Conservation (phyloP, 805 yeast genomes). For the Clavispora vitiphila region DNA sequence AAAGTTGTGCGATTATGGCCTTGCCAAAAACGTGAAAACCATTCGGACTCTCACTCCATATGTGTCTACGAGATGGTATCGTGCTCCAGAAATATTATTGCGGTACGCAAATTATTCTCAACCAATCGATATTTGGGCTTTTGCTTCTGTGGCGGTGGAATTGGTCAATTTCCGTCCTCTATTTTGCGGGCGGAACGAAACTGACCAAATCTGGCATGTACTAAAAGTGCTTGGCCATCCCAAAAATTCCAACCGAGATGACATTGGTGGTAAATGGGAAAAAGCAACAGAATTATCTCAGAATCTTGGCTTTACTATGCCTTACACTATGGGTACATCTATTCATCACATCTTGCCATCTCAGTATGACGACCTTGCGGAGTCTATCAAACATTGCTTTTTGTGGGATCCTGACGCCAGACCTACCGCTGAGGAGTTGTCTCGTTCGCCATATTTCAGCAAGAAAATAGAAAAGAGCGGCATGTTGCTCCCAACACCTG, state of each 20-base stretch:
- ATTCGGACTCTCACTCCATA: conserved; percentile 62
- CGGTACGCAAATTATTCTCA: conserved; percentile 57
- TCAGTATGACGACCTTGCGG: conserved; percentile 38
- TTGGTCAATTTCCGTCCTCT: conserved; percentile 69
- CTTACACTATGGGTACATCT: conserved; percentile 47
- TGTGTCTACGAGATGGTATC: conserved; percentile 81
- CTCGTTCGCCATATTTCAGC: conserved; percentile 41
- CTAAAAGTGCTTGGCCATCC: conserved; percentile 75
- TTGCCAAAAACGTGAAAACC: conserved; percentile 58
- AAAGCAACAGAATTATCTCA: conserved; percentile 52
- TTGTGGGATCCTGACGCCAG: conserved; percentile 78
- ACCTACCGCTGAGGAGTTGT: conserved; percentile 45
- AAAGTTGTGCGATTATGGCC: conserved; percentile 76
- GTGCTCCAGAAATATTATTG: conserved; percentile 75
- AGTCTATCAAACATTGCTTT: conserved; percentile 46
- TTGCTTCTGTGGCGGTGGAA: conserved; percentile 75
- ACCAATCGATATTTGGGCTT: conserved; percentile 84
- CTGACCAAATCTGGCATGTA: conserved; percentile 73
- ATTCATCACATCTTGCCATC: conserved; percentile 43
- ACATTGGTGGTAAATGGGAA: conserved; percentile 70
- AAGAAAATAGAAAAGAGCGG: neutral
- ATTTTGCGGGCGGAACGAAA: conserved; percentile 76
- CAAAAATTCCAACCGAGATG: conserved; percentile 13
- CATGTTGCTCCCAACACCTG: neutral
- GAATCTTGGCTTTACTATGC: conserved; percentile 52